Evolutionary conservation across 805 yeast genomes (phyloP), one percentile per base, ranked within the genome.

Genomic region (Teunomyces stri): DNA sequence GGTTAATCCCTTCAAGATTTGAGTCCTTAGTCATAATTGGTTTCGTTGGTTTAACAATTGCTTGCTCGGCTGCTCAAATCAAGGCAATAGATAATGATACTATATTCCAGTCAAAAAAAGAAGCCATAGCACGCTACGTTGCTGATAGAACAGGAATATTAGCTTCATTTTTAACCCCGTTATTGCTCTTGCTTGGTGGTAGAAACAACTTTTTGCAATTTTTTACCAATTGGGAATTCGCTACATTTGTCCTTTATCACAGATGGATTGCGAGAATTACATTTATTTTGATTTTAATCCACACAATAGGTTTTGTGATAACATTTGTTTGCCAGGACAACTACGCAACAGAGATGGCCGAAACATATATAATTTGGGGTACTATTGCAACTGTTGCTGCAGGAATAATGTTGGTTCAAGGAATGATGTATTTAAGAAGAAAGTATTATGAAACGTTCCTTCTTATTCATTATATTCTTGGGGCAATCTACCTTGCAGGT

Each of bases 81-180:
- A 45, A 54, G n/a, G 59, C 54, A 39, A 57, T 59, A 30, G 56
- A 57, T 5, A 68, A 56, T 4, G 68, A 72, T 48, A 71, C 78
- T 4, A 56, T 77, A 1, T 78, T 66, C 48, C 51, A 2, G 27
- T 25, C 38, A 18, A 49, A 34, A 18, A 21, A 20, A 3, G 30
- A 20, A 9, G 58, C 58, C 2, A 42, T 54, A 28, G 33, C 43
- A 40, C 47, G 61, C 29, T 73, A 70, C 44, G 51, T 62, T 43
- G 81, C 76, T 34, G 80, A 80, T 54, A 68, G 87, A 55, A 55
- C 81, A 2, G 85, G 81, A 3, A 70, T 82, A 25, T 57, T 80
- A 36, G 62, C 57, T 7, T 60, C 72, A 2, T 69, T 74, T 49
- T 7, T 56, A 29, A 50, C 55, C 20, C 61, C 59, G 5, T 46